A percentile compares a stretch with the other conserved stretches of the same genome.
These are phyloP conservation scores for Trichophyton rubrum DNA, from an alignment of 2,329 filamentous ascomycete genomes.

Conservation along the genomic window DNA sequence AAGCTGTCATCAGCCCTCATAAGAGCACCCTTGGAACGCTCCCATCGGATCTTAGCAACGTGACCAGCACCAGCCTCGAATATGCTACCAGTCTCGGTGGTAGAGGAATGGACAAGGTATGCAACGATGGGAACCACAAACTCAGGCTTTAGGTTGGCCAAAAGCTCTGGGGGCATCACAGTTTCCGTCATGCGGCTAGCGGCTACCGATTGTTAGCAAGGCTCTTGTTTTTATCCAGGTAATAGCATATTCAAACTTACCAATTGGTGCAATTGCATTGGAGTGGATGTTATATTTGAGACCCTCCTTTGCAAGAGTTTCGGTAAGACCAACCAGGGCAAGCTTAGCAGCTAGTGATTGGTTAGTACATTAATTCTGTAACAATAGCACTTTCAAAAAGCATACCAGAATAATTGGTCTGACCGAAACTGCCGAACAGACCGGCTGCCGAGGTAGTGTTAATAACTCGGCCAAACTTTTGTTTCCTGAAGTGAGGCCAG, in stretches of 20 bases:
- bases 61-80: slow-evolving; percentile 91
- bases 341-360: slow-evolving; percentile 63
- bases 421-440: slow-evolving; percentile 89
- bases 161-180: slow-evolving; percentile 85
- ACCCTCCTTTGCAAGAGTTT: slow-evolving; percentile 95
- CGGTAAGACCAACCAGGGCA: slow-evolving; percentile 89
- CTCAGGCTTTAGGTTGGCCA: slow-evolving; percentile 75
- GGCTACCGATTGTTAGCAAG: slow-evolving; percentile 37
- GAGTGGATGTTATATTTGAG: slow-evolving; percentile 93
- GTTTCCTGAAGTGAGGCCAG: slow-evolving; percentile 96
- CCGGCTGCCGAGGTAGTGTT: slow-evolving; percentile 95
- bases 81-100: slow-evolving; percentile 69
- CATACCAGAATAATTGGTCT: slow-evolving; percentile 80
- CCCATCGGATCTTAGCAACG: slow-evolving; percentile 87
- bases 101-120: slow-evolving; percentile 72
- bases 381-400: neutral
- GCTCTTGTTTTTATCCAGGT: neutral
- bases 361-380: slow-evolving; percentile 16
- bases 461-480: slow-evolving; percentile 94
- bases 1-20: slow-evolving; percentile 80
- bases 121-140: slow-evolving; percentile 93
- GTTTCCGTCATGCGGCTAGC: slow-evolving; percentile 93
- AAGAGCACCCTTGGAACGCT: slow-evolving; percentile 77
- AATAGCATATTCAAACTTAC: slow-evolving; percentile 18
- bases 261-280: slow-evolving; percentile 88